Evolutionary conservation across 768 basidiomycete genomes (phyloP).

Genomic region (Leccinum subtestaceum): DNA sequence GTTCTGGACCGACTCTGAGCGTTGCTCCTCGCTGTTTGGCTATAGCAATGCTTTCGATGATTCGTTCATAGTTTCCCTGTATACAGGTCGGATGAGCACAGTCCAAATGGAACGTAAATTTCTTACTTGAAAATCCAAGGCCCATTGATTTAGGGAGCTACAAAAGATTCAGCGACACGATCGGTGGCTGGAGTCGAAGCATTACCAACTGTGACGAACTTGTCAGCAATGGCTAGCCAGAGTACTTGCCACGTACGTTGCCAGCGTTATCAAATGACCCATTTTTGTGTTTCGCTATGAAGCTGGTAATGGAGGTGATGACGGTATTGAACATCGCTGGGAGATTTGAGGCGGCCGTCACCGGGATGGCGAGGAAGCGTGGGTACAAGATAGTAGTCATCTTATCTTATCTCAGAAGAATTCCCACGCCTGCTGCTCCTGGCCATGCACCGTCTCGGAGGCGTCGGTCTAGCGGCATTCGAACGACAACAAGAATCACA

Average conservation of each 20-base stretch:
- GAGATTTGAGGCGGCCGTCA: background rate
- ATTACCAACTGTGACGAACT: constrained; percentile 24
- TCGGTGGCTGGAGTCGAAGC: background rate
- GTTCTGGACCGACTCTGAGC: constrained; percentile 91
- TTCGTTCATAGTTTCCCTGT: constrained; percentile 92
- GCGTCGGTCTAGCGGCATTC: background rate
- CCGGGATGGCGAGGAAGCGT: background rate
- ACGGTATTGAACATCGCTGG: background rate
- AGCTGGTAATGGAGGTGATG: background rate
- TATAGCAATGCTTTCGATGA: constrained; percentile 80
- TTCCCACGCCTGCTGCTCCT: background rate
- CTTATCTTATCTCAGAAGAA: constrained; percentile 16
- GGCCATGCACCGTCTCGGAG: background rate
- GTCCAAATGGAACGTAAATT: background rate
- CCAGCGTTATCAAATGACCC: constrained; percentile 86
- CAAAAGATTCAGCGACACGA: constrained; percentile 15
- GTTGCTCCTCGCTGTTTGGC: constrained; percentile 89
- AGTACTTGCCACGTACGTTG: constrained; percentile 57
- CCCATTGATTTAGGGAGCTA: constrained; percentile 96
- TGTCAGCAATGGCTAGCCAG: constrained; percentile 1
- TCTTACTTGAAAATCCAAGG: constrained; percentile 86
- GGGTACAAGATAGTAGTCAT: background rate
- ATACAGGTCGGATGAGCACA: background rate
- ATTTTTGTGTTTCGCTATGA: constrained; percentile 34
- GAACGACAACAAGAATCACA: background rate